Evolutionary conservation across 306 rosid species (phyloP).

Genomic region (Aeschynomene evenia): DNA sequence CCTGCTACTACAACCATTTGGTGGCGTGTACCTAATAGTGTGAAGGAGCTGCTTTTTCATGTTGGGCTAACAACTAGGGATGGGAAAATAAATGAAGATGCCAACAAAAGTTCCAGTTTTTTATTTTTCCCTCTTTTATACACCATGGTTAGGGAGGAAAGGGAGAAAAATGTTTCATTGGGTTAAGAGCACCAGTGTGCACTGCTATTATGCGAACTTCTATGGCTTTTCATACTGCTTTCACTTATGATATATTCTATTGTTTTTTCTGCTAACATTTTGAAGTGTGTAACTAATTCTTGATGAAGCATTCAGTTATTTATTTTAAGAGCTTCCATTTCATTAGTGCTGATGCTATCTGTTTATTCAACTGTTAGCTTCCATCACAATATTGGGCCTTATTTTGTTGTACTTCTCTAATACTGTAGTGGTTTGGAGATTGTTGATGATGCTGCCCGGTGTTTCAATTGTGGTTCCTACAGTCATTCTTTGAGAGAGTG

Average conservation of each 20-base stretch:
- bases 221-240: not conserved
- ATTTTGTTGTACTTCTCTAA: not conserved
- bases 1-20: not conserved
- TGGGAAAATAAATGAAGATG: not conserved
- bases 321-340: not conserved
- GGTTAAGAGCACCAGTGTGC: not conserved
- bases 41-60: not conserved
- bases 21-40: not conserved
- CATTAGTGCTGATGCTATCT: not conserved
- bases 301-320: not conserved
- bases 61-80: not conserved
- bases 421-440: conserved; percentile 70
- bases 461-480: conserved; percentile 96
- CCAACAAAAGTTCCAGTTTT: not conserved
- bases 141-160: not conserved
- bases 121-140: not conserved
- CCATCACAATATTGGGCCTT: conserved; percentile 12
- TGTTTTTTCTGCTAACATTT: not conserved
- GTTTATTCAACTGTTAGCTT: not conserved
- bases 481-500: conserved; percentile 78
- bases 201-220: conserved; percentile 11
- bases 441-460: conserved; percentile 73
- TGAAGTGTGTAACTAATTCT: conserved; percentile 7
- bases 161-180: not conserved
- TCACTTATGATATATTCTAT: not conserved